Conservation (phyloP, 2,329 filamentous ascomycete species). For the Aspergillus quadrilineatus region DNA sequence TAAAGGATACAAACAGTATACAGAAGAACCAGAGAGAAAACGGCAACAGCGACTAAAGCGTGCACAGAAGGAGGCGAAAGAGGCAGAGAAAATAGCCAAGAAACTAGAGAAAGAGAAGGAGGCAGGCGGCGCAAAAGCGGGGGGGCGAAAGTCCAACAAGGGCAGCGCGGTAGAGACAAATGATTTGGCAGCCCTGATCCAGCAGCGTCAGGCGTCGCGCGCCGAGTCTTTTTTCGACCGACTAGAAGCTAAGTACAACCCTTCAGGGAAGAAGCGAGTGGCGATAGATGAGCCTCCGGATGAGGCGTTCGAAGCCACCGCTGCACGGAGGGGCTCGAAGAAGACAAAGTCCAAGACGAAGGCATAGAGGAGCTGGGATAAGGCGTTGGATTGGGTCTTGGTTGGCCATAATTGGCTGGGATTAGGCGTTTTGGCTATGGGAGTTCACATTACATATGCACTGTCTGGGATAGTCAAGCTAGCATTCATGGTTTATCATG, state of each 20-base stretch:
- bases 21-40: slow-evolving; percentile 68
- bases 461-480: background rate
- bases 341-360: slow-evolving; percentile 34
- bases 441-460: background rate
- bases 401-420: background rate
- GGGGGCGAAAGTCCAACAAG: slow-evolving; percentile 17
- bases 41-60: slow-evolving; percentile 59
- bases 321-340: slow-evolving; percentile 40
- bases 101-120: slow-evolving; percentile 69
- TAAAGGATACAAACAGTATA: slow-evolving; percentile 65
- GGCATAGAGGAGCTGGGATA: slow-evolving; percentile 1
- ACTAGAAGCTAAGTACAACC: slow-evolving; percentile 72
- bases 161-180: slow-evolving; percentile 34
- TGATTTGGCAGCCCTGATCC: slow-evolving; percentile 71
- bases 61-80: slow-evolving; percentile 66
- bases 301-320: slow-evolving; percentile 55
- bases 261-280: slow-evolving; percentile 46
- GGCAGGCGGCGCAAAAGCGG: slow-evolving; percentile 30
- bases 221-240: slow-evolving; percentile 65
- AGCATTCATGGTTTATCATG: slow-evolving; percentile 3
- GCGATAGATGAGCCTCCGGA: slow-evolving; percentile 58
- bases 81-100: slow-evolving; percentile 73
- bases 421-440: background rate
- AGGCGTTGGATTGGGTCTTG: background rate
- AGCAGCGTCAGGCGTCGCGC: slow-evolving; percentile 65